phyloP scores from a whole-genome alignment of 371 early-diverging fungal genomes.

The Chytridium lagenaria region DNA sequence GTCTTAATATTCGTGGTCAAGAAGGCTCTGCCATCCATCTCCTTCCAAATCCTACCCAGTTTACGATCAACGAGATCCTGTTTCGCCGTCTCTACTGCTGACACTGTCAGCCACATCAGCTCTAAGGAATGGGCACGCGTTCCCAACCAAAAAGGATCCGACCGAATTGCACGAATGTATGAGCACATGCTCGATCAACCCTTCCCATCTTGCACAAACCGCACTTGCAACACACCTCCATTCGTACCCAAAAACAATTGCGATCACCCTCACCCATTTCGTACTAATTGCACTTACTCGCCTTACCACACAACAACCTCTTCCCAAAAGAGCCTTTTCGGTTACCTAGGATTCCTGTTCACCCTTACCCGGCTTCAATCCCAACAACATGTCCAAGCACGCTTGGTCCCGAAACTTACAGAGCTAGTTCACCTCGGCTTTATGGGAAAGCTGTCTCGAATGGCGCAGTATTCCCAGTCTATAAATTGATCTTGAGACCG shows the following conservation, averaged over 20 bases:
- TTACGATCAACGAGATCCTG: constrained; percentile 78
- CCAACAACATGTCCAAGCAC: too few relatives aligned
- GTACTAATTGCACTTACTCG: constrained; percentile 64
- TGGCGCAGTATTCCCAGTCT: neutral
- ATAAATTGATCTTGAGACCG: too few relatives aligned
- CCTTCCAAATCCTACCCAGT: constrained; percentile 82
- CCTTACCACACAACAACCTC: too few relatives aligned
- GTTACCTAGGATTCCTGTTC: too few relatives aligned
- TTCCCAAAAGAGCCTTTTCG: too few relatives aligned
- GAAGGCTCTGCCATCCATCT: constrained; percentile 33
- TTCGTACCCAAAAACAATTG: constrained; percentile 33
- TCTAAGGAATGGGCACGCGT: constrained; percentile 68
- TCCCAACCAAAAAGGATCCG: constrained; percentile 45
- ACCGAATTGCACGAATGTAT: constrained; percentile 70
- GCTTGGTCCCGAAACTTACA: too few relatives aligned
- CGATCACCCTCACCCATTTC: constrained; percentile 74
- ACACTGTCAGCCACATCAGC: constrained; percentile 71
- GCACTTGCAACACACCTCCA: constrained; percentile 38
- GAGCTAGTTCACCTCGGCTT: too few relatives aligned
- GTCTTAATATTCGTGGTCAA: constrained; percentile 4
- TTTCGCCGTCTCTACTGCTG: constrained; percentile 75
- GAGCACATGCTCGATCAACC: constrained; percentile 78
- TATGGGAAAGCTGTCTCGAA: too few relatives aligned
- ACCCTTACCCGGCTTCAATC: too few relatives aligned
- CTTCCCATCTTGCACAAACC: constrained; percentile 51